Conservation (phyloP, 2,329 filamentous ascomycete species). For the Neoascochyta sp. region DNA sequence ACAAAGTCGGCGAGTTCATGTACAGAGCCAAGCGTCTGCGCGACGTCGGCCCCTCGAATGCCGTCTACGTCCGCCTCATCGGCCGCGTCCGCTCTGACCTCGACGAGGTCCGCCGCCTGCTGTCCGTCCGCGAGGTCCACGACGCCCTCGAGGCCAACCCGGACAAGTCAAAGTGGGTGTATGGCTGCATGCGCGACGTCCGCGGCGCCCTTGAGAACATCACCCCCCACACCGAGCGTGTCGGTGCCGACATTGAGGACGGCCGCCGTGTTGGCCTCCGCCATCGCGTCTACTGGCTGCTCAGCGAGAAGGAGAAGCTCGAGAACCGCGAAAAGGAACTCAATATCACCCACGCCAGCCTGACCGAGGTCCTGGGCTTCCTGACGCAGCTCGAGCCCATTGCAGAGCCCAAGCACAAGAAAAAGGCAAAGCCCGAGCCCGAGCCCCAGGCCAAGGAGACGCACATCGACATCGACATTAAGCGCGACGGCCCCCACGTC, state of each 20-base stretch:
- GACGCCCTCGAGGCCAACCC: constrained; percentile 36
- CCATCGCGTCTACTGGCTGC: constrained; percentile 38
- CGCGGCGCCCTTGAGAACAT: constrained; percentile 39
- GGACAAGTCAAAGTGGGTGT: constrained; percentile 39
- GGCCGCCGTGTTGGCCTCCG: constrained; percentile 36
- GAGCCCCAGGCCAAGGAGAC: constrained; percentile 17
- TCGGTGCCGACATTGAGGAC: constrained; percentile 31
- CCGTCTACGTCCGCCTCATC: constrained; percentile 40
- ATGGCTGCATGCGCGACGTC: constrained; percentile 35
- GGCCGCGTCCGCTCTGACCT: constrained; percentile 37
- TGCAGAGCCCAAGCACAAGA: constrained; percentile 18
- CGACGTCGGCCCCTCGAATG: constrained; percentile 38
- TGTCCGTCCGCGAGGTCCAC: constrained; percentile 37
- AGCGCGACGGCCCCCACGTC: constrained; percentile 20
- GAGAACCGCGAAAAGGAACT: constrained; percentile 38
- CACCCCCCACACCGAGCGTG: constrained; percentile 36
- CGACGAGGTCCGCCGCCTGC: constrained; percentile 37
- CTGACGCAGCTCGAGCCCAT: constrained; percentile 34
- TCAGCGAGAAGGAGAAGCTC: constrained; percentile 41
- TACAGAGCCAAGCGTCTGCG: constrained; percentile 35
- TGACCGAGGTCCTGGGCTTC: constrained; percentile 36
- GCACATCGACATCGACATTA: constrained; percentile 31
- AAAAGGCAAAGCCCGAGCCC: constrained; percentile 20
- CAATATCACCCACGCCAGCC: constrained; percentile 29
- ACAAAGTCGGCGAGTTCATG: constrained; percentile 39